Evolutionary conservation across 345 rosid genomes (phyloP), one percentile per base, ranked within the genome.

Genomic region (Cardamine resedifolia): DNA sequence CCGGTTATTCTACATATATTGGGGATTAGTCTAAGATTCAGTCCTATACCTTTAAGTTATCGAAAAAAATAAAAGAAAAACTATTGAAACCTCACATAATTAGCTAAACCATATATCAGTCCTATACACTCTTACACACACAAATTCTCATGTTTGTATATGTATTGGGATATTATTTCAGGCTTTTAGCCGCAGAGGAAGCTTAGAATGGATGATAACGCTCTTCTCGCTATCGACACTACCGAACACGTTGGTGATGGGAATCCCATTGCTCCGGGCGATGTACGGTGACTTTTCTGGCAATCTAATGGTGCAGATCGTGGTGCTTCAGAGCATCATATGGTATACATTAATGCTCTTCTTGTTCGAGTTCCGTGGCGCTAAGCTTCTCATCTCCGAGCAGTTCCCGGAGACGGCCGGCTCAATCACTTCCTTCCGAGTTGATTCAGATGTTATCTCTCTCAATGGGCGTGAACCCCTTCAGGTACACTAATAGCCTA

Each of bases 261-360:
- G 94, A 2, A 88, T 90, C 65, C 97, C 97, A 0, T 87, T 90
- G 27, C 66, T 90, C n/a, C 74, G 83, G 61, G 97, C 97, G 15
- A 90, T 88, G 97, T 90, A 90, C 18, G 94, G 97, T 0, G 97
- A 88, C 41, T 88, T 84, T 51, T 88, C 97, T 1, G 94, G 86
- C 4, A 73, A 58, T 61, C 77, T 90, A 12, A 90, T 88, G 97
- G 94, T 90, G 61, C 97, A 90, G 55, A 84, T 90, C 51, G 96
- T 90, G 19, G 96, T 90, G n/a, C 56, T 88, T 38, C 94, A 90
- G 65, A 85, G 94, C 53, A 87, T 90, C 50, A 81, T 90, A 23
- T 90, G 97, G 97, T 90, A 88, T 71, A 90, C 97, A 1, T 77
- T 90, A 14, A 85, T 90, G 92, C 87, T 90, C 24, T 85, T 88